Evolutionary conservation across 805 yeast species (phyloP), one percentile per base, ranked within the genome.

Genomic region (Candida xyloterini): DNA sequence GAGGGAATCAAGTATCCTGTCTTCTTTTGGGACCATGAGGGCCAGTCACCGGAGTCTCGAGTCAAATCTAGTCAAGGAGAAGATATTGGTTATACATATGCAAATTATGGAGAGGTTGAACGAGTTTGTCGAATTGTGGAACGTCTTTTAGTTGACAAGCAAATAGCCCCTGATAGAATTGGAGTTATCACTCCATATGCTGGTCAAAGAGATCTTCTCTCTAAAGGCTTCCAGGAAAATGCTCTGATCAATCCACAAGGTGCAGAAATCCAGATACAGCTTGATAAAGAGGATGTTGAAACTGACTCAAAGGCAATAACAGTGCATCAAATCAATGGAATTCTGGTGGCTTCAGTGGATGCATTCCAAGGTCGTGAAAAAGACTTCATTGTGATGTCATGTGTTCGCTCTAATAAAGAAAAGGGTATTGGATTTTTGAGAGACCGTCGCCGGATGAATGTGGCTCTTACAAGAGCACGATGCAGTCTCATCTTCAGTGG

Each of bases 321-420:
- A 2, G 70, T 76, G 38, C 78, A 76, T 48, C 51, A 49, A 29
- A 59, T 74, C 27, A 66, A 69, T 38, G 73, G 71, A 4, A 56
- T 73, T 13, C 65, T 72, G 63, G 64, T 76, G 49, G 70, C 75
- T 11, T 62, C 87, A 0, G 84, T 88, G n/a, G 96, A 88, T 61
- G 93, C 96, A 1, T 88, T 88, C 66, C 96, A 88, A 63, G 96
- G 96, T 22, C 72, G 95, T 52, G 96, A 87, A 54, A 88, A 86
- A 63, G 89, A 84, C 53, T 81, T 79, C 42, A 81, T 88, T 27
- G 73, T 89, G 15, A 67, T 88, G 44, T 79, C 93, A 3, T 78
- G 93, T 54, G 96, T 88, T 23, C 71, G 96, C 52, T 76, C 80
- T 15, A 81, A 81, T 53, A 63, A 60, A 10, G 58, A 59, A n/a